Base-by-base conservation (phyloP, 306 rosid species). In the Vigna radiata region DNA sequence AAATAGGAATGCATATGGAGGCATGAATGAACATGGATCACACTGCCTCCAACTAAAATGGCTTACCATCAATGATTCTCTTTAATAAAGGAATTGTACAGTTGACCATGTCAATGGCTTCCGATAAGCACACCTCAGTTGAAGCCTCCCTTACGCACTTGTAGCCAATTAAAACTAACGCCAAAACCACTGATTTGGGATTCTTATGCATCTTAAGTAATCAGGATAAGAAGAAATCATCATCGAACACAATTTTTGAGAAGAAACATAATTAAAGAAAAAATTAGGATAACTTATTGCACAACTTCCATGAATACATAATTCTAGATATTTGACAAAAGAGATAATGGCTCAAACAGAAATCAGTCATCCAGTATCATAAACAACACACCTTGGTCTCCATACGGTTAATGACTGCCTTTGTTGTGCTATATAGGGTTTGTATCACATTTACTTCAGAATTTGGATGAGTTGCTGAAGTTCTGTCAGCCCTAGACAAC, bases 151-250 rank as follows among this genome's bases (percentile, higher is more conserved):
- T 84, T 41, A 92, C 72, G 85, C 86, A 88, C 86, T 87, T 82
- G 86, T 87, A 92, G 79, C 90, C 92, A 68, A 84, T 75, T 73
- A 89, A 89, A 83, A 90, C 79, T 82, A 89, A 85, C 16, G 92
- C 90, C 84, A 92, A 82, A 77, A 89, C 89, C 68, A 68, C 86
- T 12, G 98, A 86, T 73, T 83, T 81, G 68, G 91, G 81, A 74
- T 84, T 93, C 81, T 84, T 86, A 83, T 86, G 93, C 78, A 84
- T 66, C 88, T 86, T 79, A 82, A 72, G 77, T 73, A 50, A 78
- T 43, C 82, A 52, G 17, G 36, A 67, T 31, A 50, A 56, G 79
- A 85, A 58, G 67, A 73, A 66, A 86, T 82, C 53, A 79, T 50
- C 50, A 37, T 49, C 49, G 41, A 81, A 68, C n/a, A 69, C 71